Evolutionary conservation across 257 asterid genomes (phyloP), one percentile per base, ranked within the genome.

Genomic region (Ligustrum vulgare): DNA sequence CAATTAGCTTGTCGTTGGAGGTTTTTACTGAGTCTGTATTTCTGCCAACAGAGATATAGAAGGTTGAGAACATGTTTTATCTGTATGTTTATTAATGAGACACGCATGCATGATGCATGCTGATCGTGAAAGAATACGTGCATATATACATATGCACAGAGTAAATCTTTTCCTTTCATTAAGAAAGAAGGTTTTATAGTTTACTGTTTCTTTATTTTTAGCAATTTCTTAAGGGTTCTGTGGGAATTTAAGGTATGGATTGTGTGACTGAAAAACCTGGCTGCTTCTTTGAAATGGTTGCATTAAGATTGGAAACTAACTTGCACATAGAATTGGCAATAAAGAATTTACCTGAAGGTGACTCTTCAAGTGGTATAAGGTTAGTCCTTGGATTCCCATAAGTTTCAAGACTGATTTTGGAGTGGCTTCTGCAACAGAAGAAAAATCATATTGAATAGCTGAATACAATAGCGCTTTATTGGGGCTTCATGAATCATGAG

Each of bases 361-460:
- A 79, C 98, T 93, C 88, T 93, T 93, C 54, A 93, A 79, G 85
- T 93, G 98, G 83, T 93, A 93, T 56, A 93, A 82, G 60, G 98
- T 93, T 35, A 93, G 84, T 70, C 98, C 98, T 74, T 75, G 97
- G 75, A 91, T 90, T 71, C 98, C 98, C 98, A 93, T 93, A 54
- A 93, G 97, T 81, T 93, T 93, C 89, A 93, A 68, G 32, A 93
- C 96, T 75, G 98, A 91, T 84, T 93, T 93, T 15, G 98, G 98
- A 63, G 98, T 93, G 72, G 98, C 98, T 90, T 90, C 98, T 93
- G 96, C 84, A 83, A 77, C 35, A 82, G 72, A 60, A 72, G 79
- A n/a, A n/a, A 45, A 80, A 41, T 15, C 72, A 72, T 5, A 73
- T 74, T 62, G 74, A 75, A 75, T 67, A 75, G 43, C 31, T 69